phyloP scores from a whole-genome alignment of 805 yeast species.

The Isabelozyma heimii region DNA sequence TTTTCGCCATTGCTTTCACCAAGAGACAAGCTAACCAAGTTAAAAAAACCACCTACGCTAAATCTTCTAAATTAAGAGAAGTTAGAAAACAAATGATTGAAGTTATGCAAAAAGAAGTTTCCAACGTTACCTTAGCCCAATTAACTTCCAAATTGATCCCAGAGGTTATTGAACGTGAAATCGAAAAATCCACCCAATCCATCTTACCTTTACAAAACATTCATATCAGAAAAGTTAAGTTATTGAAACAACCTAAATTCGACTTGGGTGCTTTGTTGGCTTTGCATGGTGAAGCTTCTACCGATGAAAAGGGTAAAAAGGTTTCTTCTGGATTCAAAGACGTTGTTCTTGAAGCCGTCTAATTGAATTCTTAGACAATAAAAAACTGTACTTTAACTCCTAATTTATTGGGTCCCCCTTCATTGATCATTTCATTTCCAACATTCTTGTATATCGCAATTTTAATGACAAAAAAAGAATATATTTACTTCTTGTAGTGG shows the following conservation, averaged over 20 bases:
- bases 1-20: slow-evolving; percentile 95
- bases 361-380: slow-evolving; percentile 16
- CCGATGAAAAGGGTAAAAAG: slow-evolving; percentile 93
- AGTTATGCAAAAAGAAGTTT: slow-evolving; percentile 90
- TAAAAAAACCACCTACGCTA: slow-evolving; percentile 95
- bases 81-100: slow-evolving; percentile 92
- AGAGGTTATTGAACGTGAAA: slow-evolving; percentile 95
- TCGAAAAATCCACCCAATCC: slow-evolving; percentile 86
- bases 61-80: slow-evolving; percentile 91
- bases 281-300: slow-evolving; percentile 87
- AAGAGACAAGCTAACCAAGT: slow-evolving; percentile 91
- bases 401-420: neutral
- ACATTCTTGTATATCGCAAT: neutral
- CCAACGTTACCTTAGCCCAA: slow-evolving; percentile 89
- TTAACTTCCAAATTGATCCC: slow-evolving; percentile 94
- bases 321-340: slow-evolving; percentile 95
- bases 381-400: neutral
- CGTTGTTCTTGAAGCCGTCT: slow-evolving; percentile 92
- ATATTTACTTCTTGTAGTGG: too few species aligned
- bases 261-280: slow-evolving; percentile 91
- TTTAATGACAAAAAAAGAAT: neutral
- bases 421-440: neutral
- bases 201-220: slow-evolving; percentile 96
- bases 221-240: slow-evolving; percentile 95
- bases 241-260: slow-evolving; percentile 95